Base-by-base conservation (phyloP, 2,329 filamentous ascomycete genomes). In the Colletotrichum tropicicola region DNA sequence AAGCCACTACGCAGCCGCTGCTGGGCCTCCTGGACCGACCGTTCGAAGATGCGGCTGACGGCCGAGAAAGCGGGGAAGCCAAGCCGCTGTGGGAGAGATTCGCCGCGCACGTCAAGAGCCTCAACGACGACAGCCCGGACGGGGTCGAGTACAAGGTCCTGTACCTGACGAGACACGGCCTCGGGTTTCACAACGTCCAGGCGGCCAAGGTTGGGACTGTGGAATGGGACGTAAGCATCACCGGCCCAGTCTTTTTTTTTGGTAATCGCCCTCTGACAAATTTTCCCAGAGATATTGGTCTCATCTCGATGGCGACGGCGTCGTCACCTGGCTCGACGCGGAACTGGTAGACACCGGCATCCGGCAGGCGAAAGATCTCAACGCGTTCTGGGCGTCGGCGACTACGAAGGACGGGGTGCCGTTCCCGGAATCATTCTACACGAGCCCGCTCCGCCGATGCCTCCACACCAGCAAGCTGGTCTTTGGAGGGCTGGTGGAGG, bases 391-490 rank as follows among this genome's bases (percentile, higher is more conserved):
- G 82, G 71, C 75, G 19, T 70, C 77, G 10, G 77, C 84, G 59
- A 73, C 87, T 5, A 60, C 72, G 4, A 65, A 77, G 7, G 73
- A 82, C 51, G 79, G 79, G n/a, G 83, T 88, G 51, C 83, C 86
- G 1, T 71, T 85, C 3, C 87, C 88, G 0, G 71, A 84, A 32
- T 76, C 73, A 0, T 86, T 86, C 70, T 89, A 89, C 75, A 83
- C 83, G 4, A 87, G 83, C 59, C 88, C 89, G 0, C 75, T 90
- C 30, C 82, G 82, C 28, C 83, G 88, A 19, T 89, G 87, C 67
- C 78, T 89, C 4, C 80, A 85, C 63, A 91, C 88, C 5, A 84
- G 84, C 1, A 75, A 78, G 25, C 73, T 85, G 3, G 83, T 84
- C 6, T 89, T 86, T 69, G 70, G 72, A 0, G 78, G 78, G 1